These are phyloP conservation scores for Cystobasidium tubakii DNA, from an alignment of 768 basidiomycete species.

Conservation along the genomic window DNA sequence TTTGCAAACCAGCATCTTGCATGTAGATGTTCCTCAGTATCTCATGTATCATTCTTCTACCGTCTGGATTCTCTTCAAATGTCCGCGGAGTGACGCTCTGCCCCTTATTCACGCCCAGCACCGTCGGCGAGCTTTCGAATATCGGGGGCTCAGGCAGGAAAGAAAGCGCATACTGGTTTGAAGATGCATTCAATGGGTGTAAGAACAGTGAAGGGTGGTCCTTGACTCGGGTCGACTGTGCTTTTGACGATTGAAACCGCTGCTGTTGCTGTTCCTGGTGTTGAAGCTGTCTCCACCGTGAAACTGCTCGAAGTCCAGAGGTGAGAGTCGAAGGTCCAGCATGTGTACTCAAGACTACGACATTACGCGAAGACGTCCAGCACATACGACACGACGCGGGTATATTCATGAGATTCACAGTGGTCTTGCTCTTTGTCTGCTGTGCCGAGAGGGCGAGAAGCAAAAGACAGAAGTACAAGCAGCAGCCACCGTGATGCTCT, in stretches of 20 bases:
- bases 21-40: background rate
- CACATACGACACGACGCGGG: background rate
- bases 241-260: background rate
- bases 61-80: slow-evolving; percentile 35
- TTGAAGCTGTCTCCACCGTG: background rate
- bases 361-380: background rate
- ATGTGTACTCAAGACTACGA: background rate
- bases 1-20: slow-evolving; percentile 5
- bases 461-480: no score
- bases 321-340: background rate
- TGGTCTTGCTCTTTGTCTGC: no score
- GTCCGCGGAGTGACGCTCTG: slow-evolving; percentile 1
- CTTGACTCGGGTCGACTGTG: slow-evolving; percentile 7
- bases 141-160: slow-evolving; percentile 15
- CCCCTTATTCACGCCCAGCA: slow-evolving; percentile 8
- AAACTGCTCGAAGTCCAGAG: background rate
- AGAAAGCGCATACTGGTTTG: slow-evolving; percentile 4
- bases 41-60: slow-evolving; percentile 23
- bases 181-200: background rate
- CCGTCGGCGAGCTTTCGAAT: slow-evolving; percentile 18
- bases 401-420: background rate
- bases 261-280: background rate
- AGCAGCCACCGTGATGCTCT: no score
- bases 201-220: background rate
- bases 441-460: no score